Conservation (phyloP, 169 alveolate species). For the Hammondia hammondi region DNA sequence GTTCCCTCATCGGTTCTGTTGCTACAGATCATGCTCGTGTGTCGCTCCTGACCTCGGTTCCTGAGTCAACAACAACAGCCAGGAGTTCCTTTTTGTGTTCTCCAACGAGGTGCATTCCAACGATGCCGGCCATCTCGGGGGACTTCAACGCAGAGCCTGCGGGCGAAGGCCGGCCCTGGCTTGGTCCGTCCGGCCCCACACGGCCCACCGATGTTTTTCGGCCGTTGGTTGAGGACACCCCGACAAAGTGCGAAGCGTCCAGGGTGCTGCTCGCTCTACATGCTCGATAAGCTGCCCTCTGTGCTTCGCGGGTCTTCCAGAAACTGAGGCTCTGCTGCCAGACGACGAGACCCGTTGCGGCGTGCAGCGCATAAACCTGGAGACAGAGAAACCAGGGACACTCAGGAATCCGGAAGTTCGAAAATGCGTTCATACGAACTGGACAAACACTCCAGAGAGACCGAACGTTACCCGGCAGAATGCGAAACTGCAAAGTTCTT, state of each 20-base stretch:
- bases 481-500: neutral
- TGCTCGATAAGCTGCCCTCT: neutral
- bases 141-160: neutral
- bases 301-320: neutral
- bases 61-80: neutral
- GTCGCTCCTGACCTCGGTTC: neutral
- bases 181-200: neutral
- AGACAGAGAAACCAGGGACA: neutral
- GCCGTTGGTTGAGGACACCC: constrained; percentile 13
- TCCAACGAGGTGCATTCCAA: constrained; percentile 28
- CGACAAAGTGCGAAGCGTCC: neutral
- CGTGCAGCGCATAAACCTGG: constrained; percentile 60
- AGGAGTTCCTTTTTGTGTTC: constrained; percentile 34
- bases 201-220: constrained; percentile 11
- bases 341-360: constrained; percentile 53
- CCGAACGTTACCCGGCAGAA: neutral
- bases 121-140: neutral
- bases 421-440: neutral
- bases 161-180: neutral
- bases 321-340: constrained; percentile 48
- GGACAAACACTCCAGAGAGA: too few species aligned
- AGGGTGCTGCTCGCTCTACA: neutral
- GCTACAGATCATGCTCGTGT: neutral
- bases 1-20: too few species aligned
- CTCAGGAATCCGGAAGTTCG: neutral